Base-by-base conservation (phyloP, 1,284 basidiomycete genomes). In the Farysia itapuensis region DNA sequence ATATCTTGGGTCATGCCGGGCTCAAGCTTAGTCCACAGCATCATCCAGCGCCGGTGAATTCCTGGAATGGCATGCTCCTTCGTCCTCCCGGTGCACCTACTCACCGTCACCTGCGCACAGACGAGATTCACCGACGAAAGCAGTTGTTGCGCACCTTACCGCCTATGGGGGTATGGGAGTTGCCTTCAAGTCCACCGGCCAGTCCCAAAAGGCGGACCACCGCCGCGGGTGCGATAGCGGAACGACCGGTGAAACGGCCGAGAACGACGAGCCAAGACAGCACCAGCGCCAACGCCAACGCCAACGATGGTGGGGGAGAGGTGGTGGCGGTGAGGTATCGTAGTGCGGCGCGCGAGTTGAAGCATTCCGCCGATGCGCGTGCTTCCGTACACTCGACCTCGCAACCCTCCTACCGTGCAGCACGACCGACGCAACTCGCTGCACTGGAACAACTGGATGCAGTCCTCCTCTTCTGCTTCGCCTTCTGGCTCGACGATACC, bases 401-500 rank as follows among this genome's bases (percentile, higher is more conserved):
- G 2, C 35, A 31, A 2, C 54, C 54, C 1, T 40, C 44, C 6
- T 52, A 57, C 33, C 43, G 50, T 9, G 41, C 63, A 14, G 20
- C 57, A 2, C 41, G 47, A 18, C 54, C 48, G 12, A 41, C 31
- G 20, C 46, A 79, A 3, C 64, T 78, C 20, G 78, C 78, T 5
- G 60, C 79, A 0, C 64, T 80, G 12, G 76, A 78, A 52, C 77
- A 79, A 38, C 78, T 79, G 22, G 81, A 82, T 49, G 78, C 81
- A 13, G 71, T 80, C 21, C 66, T 81, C 4, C 72, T 81, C 5
- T 82, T 79, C 68, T 72, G 79, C 14, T 80, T 79, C 53, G 71
- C 79, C 18, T 81, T 80, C 59, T 81, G 78, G 71, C 78, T 79
- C 50, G 79, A 81, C 34, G 81, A 82, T 18, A n/a, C n/a, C n/a